Base-by-base conservation (phyloP, 805 yeast genomes). In the Wickerhamomyces rabaulensis region DNA sequence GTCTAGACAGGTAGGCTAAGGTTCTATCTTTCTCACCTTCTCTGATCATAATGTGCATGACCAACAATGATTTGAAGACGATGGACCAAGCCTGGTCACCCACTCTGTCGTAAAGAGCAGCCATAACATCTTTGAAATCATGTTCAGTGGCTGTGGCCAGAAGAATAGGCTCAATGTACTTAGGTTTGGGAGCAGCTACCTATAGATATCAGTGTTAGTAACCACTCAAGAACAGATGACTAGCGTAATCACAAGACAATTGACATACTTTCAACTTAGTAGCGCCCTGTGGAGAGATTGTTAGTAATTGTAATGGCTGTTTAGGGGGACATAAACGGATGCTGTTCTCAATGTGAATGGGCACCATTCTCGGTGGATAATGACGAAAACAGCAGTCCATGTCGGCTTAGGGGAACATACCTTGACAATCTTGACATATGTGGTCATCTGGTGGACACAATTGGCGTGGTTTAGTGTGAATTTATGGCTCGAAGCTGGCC, bases 171-270 rank as follows among this genome's bases (percentile, higher is more conserved):
- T 92, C 98, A 44, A 94, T 81, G 63, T 94, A 94, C 65, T 94
- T 94, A 35, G 95, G 85, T 67, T 94, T 94, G 7, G 99, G 99
- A n/a, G 98, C 96, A 10, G 98, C 98, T 69, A 88, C 78, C 80
- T 60, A 73, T 74, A 13, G 15, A 9, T n/a, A 10, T 36, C 5
- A 39, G 16, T 35, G 42, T 46, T 41, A 38, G 41, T 50, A 40
- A 17, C 22, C 31, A 40, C 25, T 31, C 17, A 25, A 12, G 15
- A n/a, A 23, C 13, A 33, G 6, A 27, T 13, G 4, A 15, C 9
- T 22, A 25, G 20, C 4, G 12, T 33, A 10, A 16, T 6, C 3
- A 33, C 12, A 33, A n/a, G 2, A 16, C 36, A n/a, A 27, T 27
- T 27, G 31, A 43, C 68, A 21, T 54, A 58, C 64, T 42, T 82